Conservation (phyloP, 2,329 filamentous ascomycete species). For the Fusarium fujikuroi region DNA sequence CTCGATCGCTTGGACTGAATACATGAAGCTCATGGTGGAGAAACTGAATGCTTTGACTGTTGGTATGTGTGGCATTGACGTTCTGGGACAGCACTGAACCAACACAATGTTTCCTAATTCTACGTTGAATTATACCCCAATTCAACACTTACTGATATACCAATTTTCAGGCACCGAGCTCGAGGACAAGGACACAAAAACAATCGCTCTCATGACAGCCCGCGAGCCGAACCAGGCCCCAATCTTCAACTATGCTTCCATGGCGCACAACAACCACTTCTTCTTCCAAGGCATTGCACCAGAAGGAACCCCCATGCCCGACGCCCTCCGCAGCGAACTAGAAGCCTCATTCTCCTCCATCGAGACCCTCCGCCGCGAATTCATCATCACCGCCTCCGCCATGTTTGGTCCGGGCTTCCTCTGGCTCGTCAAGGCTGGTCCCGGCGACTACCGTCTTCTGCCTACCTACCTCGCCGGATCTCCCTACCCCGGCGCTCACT, state of each 20-base stretch:
- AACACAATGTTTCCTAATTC: slow-evolving; percentile 15
- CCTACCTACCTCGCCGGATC: slow-evolving; percentile 92
- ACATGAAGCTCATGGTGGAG: slow-evolving; percentile 78
- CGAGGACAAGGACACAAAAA: slow-evolving; percentile 70
- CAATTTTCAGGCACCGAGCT: slow-evolving; percentile 68
- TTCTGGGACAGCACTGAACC: neutral
- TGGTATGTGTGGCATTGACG: slow-evolving; percentile 63
- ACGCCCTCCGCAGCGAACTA: slow-evolving; percentile 67
- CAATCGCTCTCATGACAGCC: slow-evolving; percentile 78
- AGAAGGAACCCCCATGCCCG: slow-evolving; percentile 63
- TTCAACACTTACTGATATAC: slow-evolving; percentile 19
- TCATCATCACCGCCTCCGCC: slow-evolving; percentile 81
- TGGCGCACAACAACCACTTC: slow-evolving; percentile 91
- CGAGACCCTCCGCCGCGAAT: slow-evolving; percentile 82
- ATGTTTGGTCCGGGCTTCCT: slow-evolving; percentile 99
- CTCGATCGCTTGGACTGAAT: slow-evolving; percentile 82
- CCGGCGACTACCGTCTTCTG: slow-evolving; percentile 72
- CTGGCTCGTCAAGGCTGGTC: slow-evolving; percentile 80
- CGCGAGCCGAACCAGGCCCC: slow-evolving; percentile 81
- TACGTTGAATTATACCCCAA: neutral
- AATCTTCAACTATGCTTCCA: slow-evolving; percentile 95
- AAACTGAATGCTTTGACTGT: slow-evolving; percentile 79
- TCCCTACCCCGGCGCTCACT: slow-evolving; percentile 87
- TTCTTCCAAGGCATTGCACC: slow-evolving; percentile 73
- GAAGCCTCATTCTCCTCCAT: slow-evolving; percentile 80